Base-by-base conservation (phyloP, 345 rosid species). In the Mercurialis annua region DNA sequence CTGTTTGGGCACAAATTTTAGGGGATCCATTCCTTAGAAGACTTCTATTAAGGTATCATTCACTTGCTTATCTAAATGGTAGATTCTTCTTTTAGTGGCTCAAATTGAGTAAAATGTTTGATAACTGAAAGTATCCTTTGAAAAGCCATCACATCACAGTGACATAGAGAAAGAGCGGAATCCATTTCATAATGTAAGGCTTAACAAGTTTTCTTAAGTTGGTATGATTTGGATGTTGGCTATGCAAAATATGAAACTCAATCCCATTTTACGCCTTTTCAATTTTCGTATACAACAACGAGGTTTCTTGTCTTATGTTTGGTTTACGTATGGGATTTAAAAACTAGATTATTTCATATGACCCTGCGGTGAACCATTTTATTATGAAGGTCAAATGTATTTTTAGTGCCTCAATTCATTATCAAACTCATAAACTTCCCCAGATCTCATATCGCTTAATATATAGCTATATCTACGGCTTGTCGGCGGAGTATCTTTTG, bases 21-120 rank as follows among this genome's bases (percentile, higher is more conserved):
- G 80, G 81, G 70, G 98, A 93, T 81, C 98, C 92, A 59, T 93
- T 93, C 76, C 80, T 93, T 43, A 77, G 92, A 72, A 79, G 98
- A 65, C 88, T 93, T 75, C 82, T 93, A 75, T 71, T 93, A 66
- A 89, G 98, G 98, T 93, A 89, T 21, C 34, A 11, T 64, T 52
- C 20, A 54, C 14, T 53, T 59, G 0, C 33, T 38, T 12, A 30
- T 67, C 11, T 62, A 29, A 14, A 48, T 36, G 18, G 10, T 11
- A 3, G 24, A 44, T 62, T 50, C 20, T 30, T n/a, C 17, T 66
- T 56, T 62, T 49, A 34, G 46, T n/a, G 7, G 20, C 38, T 10
- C 4, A 20, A 15, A 15, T 9, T 10, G 49, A 16, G 14, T 10
- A 65, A 51, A 34, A 52, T 51, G 34, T 20, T 57, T n/a, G n/a